A percentile compares a stretch with the other conserved stretches of the same genome.
Conservation (phyloP, 768 basidiomycete genomes). For the Pholiota conissans region DNA sequence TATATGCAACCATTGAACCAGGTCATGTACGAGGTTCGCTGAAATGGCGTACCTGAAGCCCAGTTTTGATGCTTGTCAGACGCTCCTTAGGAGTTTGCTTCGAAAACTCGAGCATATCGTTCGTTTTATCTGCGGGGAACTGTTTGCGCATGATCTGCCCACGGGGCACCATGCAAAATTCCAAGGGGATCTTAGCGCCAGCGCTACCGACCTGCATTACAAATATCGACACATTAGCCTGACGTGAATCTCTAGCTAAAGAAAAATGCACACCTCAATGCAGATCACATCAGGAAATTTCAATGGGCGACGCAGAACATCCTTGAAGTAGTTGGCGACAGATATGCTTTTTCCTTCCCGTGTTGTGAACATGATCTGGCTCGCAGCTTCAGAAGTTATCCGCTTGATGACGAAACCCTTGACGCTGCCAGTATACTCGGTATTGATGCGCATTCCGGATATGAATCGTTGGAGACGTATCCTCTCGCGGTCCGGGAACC, state of each 20-base stretch:
- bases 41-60: constrained; percentile 11
- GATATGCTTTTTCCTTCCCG: constrained; percentile 48
- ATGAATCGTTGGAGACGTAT: constrained; percentile 40
- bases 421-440: constrained; percentile 13
- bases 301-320: constrained; percentile 47
- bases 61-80: constrained; percentile 30
- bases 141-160: constrained; percentile 79
- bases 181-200: constrained; percentile 69
- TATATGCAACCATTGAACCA: constrained; percentile 30
- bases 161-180: constrained; percentile 58
- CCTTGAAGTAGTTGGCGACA: constrained; percentile 59
- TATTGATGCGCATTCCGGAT: constrained; percentile 26
- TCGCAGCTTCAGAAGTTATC: constrained; percentile 54
- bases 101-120: constrained; percentile 66
- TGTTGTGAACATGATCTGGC: constrained; percentile 48
- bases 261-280: constrained; percentile 50
- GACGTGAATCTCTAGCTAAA: background rate
- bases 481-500: constrained; percentile 54
- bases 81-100: constrained; percentile 63
- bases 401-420: constrained; percentile 44
- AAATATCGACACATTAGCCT: background rate
- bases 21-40: background rate
- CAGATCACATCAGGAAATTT: constrained; percentile 63
- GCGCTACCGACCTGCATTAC: constrained; percentile 48
- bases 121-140: constrained; percentile 67